Evolutionary conservation across 805 yeast species (phyloP), one percentile per base, ranked within the genome.

Genomic region (Schwanniomyces sp.): DNA sequence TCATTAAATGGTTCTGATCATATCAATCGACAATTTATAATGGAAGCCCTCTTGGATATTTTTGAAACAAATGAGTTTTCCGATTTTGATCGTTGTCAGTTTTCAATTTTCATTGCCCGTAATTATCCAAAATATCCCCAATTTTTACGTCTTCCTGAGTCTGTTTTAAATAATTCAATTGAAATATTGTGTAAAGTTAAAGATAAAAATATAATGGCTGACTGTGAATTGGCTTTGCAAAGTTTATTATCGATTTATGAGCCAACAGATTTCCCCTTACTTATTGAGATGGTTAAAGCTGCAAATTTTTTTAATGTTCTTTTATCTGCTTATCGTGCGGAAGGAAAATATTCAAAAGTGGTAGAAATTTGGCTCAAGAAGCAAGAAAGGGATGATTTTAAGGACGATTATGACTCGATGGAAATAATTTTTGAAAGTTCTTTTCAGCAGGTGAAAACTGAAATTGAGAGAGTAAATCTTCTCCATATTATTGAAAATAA

Each of bases 81-180:
- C 5, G 56, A 55, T 5, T 43, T 26, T 5, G 72, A 67, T 29
- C 49, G 55, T 11, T 63, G 72, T 38, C 58, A 65, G 5, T 62
- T 88, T 43, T 76, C 88, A 2, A 79, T 89, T 3, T 94, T 92
- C 58, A 64, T 92, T 29, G 88, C 92, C 0, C 67, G 92, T 48
- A 91, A 88, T 59, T 82, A 85, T 51, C 86, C 97, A 2, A 94
- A 92, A 60, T 92, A 87, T 62, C 74, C 81, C 10, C 99, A 92
- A 64, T 91, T 88, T 52, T 75, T 92, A 9, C 74, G 89, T 39
- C 63, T 94, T 1, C 79, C 91, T 0, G 94, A 85, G 46, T 70
- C 81, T 1, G 66, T 73, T 2, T 60, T 87, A 37, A 76, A 77
- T 5, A 60, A 64, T 3, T 67, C 86, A 0, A 67, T 86, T 24